Evolutionary conservation across 768 basidiomycete species (phyloP).

Genomic region (Pisolithus tinctorius): DNA sequence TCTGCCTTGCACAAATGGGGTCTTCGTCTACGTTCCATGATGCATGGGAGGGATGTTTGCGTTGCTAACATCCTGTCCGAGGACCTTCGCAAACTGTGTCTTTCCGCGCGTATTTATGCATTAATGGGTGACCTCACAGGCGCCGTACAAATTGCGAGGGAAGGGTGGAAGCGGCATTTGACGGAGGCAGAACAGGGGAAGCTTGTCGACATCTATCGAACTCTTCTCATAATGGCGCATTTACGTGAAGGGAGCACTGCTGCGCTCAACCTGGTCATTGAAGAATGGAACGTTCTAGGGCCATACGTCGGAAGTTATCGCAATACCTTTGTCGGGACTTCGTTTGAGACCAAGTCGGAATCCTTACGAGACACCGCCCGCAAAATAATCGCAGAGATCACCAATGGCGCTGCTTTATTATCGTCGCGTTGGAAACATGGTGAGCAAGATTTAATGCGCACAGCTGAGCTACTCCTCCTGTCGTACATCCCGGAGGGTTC

Average conservation of each 20-base stretch:
- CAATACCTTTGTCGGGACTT: not conserved
- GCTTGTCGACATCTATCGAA: conserved; percentile 29
- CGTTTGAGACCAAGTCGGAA: conserved; percentile 1
- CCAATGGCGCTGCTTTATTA: conserved; percentile 26
- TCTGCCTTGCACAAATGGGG: conserved; percentile 30
- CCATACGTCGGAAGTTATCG: conserved; percentile 13
- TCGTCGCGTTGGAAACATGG: conserved; percentile 18
- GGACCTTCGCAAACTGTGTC: conserved; percentile 19
- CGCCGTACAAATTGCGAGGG: conserved; percentile 24
- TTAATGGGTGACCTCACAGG: conserved; percentile 31
- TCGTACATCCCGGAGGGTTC: conserved; percentile 28
- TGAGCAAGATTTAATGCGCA: conserved; percentile 19
- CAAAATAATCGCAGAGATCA: conserved; percentile 23
- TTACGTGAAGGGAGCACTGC: conserved; percentile 25
- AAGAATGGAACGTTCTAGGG: conserved; percentile 31
- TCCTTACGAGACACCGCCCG: conserved; percentile 26
- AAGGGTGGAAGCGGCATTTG: conserved; percentile 17
- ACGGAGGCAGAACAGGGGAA: conserved; percentile 14
- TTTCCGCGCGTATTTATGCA: conserved; percentile 28
- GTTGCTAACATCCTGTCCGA: conserved; percentile 14
- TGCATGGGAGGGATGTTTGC: conserved; percentile 23
- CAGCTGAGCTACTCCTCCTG: conserved; percentile 38
- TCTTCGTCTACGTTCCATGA: conserved; percentile 26
- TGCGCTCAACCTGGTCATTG: conserved; percentile 34
- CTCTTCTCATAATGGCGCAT: conserved; percentile 31